Evolutionary conservation across 257 asterid species (phyloP).

Genomic region (Vinca minor): DNA sequence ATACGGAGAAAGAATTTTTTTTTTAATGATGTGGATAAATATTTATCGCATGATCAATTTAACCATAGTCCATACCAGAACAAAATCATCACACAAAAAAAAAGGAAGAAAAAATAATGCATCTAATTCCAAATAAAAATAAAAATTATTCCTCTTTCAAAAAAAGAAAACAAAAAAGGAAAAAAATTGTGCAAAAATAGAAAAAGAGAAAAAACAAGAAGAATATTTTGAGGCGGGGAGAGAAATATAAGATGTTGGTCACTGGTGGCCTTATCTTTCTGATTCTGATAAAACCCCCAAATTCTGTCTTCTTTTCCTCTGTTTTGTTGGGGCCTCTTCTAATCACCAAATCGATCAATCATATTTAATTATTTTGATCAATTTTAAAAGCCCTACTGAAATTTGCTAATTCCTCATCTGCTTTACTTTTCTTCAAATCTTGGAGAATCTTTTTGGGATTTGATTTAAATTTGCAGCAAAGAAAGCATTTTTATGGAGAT

Average conservation of each 20-base stretch:
- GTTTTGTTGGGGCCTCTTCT: background rate
- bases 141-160: too few species aligned
- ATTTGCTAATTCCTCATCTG: background rate
- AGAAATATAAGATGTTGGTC: background rate
- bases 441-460: background rate
- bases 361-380: background rate
- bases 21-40: too few species aligned
- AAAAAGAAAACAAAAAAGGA: too few species aligned
- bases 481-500: background rate
- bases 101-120: too few species aligned
- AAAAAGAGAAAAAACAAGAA: background rate
- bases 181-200: background rate
- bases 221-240: constrained; percentile 3
- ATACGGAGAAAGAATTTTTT: too few species aligned
- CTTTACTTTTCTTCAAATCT: background rate
- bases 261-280: background rate
- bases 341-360: background rate
- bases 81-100: too few species aligned
- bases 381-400: too few species aligned
- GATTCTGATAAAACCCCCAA: constrained; percentile 10
- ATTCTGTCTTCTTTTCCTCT: background rate
- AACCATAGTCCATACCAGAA: too few species aligned
- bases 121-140: too few species aligned
- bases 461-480: background rate
- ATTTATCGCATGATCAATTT: too few species aligned